Conservation (phyloP, 768 basidiomycete genomes). For the Pulveroboletus sp. region DNA sequence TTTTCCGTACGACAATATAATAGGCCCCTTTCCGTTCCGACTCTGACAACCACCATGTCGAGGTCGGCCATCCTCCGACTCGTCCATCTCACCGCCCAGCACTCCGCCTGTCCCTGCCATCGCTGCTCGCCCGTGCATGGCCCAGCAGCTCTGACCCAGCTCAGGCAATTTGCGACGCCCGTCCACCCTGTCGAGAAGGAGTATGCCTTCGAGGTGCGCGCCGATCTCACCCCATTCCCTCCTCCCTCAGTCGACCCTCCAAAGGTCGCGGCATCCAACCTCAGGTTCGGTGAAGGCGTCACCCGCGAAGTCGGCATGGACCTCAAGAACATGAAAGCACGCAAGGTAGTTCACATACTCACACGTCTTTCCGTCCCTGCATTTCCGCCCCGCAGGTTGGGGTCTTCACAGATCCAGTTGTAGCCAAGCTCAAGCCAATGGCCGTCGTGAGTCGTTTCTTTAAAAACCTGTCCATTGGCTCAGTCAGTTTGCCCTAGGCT, state of each 20-base stretch:
- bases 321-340: conserved; percentile 88
- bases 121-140: conserved; percentile 42
- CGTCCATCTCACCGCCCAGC: conserved; percentile 65
- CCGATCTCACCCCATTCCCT: background rate
- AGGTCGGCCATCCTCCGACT: conserved; percentile 66
- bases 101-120: conserved; percentile 78
- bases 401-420: conserved; percentile 88
- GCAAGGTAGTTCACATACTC: conserved; percentile 51
- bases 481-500: conserved; percentile 42
- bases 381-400: conserved; percentile 58
- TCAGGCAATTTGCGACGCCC: conserved; percentile 75
- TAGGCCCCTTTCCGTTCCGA: background rate
- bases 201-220: conserved; percentile 81
- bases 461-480: background rate
- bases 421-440: conserved; percentile 80
- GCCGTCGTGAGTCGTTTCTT: conserved; percentile 53
- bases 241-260: background rate
- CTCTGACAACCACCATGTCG: conserved; percentile 42
- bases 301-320: conserved; percentile 92
- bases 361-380: background rate
- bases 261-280: conserved; percentile 81
- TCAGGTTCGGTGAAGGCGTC: conserved; percentile 88
- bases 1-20: too few relatives aligned
- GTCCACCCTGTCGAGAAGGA: conserved; percentile 72
- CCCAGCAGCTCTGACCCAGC: conserved; percentile 51